phyloP scores from a whole-genome alignment of 805 yeast species.

The Pichia sporocuriosa region DNA sequence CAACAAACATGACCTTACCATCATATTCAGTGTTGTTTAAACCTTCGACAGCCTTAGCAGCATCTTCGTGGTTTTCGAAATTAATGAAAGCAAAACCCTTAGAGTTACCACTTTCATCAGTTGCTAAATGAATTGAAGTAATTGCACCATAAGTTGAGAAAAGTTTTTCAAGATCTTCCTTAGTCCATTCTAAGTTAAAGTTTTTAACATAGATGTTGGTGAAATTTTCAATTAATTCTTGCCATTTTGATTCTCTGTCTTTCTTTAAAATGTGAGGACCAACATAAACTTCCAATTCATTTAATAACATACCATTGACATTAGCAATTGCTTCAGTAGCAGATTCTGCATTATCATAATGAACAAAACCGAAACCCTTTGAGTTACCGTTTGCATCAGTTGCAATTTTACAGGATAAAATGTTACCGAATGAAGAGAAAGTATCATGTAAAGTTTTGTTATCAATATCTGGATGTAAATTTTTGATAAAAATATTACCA shows the following conservation, averaged over 20 bases:
- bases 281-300: slow-evolving; percentile 92
- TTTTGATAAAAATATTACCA: slow-evolving; percentile 96
- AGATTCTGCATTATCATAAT: slow-evolving; percentile 86
- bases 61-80: slow-evolving; percentile 80
- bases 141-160: slow-evolving; percentile 71
- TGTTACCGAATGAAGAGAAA: slow-evolving; percentile 92
- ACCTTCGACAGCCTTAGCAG: slow-evolving; percentile 85
- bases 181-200: slow-evolving; percentile 63
- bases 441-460: slow-evolving; percentile 98
- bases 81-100: slow-evolving; percentile 96
- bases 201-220: slow-evolving; percentile 95
- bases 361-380: slow-evolving; percentile 96
- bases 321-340: slow-evolving; percentile 94
- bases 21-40: slow-evolving; percentile 81
- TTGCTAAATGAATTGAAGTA: slow-evolving; percentile 77
- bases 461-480: slow-evolving; percentile 96
- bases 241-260: slow-evolving; percentile 91
- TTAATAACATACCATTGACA: slow-evolving; percentile 96
- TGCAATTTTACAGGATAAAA: slow-evolving; percentile 95
- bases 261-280: slow-evolving; percentile 88
- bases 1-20: slow-evolving; percentile 86
- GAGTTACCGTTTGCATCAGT: slow-evolving; percentile 87
- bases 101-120: slow-evolving; percentile 80
- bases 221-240: slow-evolving; percentile 84
- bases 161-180: slow-evolving; percentile 62